Conservation (phyloP, 345 rosid genomes). For the Eucalyptus shirleyi region DNA sequence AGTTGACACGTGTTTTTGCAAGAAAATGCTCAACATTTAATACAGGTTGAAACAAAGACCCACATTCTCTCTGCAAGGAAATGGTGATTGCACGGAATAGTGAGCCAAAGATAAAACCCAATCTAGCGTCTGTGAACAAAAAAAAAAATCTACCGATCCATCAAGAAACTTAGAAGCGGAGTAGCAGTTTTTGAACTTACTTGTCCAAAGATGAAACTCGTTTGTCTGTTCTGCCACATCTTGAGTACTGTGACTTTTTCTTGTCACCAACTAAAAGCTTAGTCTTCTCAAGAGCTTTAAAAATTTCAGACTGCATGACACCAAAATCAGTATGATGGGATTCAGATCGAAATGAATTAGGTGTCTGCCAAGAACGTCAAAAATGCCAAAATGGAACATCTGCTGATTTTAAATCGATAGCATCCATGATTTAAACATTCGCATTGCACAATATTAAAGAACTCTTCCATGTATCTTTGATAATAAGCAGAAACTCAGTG, state of each 20-base stretch:
- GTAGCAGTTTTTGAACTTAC: slow-evolving; percentile 21
- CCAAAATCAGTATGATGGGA: background rate
- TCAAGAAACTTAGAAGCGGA: background rate
- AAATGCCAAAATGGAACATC: background rate
- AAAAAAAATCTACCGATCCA: background rate
- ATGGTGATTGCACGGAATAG: background rate
- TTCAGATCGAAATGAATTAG: background rate
- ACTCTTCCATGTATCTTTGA: background rate
- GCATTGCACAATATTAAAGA: background rate
- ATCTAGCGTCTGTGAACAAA: background rate
- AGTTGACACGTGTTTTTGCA: background rate
- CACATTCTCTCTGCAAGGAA: background rate
- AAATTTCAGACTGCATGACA: slow-evolving; percentile 73
- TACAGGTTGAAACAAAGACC: background rate
- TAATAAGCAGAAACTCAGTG: background rate
- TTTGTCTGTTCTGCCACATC: slow-evolving; percentile 93
- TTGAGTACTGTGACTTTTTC: slow-evolving; percentile 65
- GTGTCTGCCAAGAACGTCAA: background rate
- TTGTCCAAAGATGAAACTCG: slow-evolving; percentile 94
- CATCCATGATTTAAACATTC: background rate
- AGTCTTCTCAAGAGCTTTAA: slow-evolving; percentile 75
- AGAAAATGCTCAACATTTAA: background rate
- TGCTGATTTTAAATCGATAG: background rate
- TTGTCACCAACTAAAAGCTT: slow-evolving; percentile 70
- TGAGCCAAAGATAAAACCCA: background rate